Conservation (phyloP, 768 basidiomycete species). For the Podaxis sp. region DNA sequence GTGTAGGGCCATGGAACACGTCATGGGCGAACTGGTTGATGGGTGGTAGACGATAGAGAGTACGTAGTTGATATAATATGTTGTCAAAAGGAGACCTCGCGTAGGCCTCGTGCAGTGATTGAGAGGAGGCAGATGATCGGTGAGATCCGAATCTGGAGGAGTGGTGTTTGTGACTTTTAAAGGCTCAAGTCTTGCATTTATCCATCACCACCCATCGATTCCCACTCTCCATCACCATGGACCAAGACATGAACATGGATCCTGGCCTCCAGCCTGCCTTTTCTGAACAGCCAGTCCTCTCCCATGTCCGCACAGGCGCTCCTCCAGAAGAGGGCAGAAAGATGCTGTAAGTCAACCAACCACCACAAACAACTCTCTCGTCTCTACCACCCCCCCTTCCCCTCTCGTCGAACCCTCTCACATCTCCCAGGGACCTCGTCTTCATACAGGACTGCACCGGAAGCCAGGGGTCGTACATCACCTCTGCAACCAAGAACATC, state of each 20-base stretch:
- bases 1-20: slow-evolving; percentile 52
- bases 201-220: slow-evolving; percentile 17
- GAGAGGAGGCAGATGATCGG: slow-evolving; percentile 9
- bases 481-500: slow-evolving; percentile 96
- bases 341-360: slow-evolving; percentile 28
- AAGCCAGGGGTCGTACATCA: slow-evolving; percentile 85
- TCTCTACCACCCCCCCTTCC: slow-evolving; percentile 20
- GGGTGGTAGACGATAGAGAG: slow-evolving; percentile 49
- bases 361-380: slow-evolving; percentile 74
- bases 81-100: slow-evolving; percentile 6
- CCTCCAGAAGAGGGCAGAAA: slow-evolving; percentile 22
- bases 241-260: slow-evolving; percentile 79
- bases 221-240: slow-evolving; percentile 49
- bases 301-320: slow-evolving; percentile 18
- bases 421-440: slow-evolving; percentile 73
- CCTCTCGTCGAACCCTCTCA: slow-evolving; percentile 17
- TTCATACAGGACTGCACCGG: slow-evolving; percentile 97
- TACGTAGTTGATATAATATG: slow-evolving; percentile 3
- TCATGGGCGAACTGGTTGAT: slow-evolving; percentile 70
- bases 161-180: slow-evolving; percentile 15
- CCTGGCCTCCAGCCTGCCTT: slow-evolving; percentile 35
- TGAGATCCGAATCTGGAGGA: slow-evolving; percentile 18
- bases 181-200: background rate
- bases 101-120: slow-evolving; percentile 8
- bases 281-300: slow-evolving; percentile 29